phyloP scores from a whole-genome alignment of 1,139 yeast genomes.

The Candida gigantensis region DNA sequence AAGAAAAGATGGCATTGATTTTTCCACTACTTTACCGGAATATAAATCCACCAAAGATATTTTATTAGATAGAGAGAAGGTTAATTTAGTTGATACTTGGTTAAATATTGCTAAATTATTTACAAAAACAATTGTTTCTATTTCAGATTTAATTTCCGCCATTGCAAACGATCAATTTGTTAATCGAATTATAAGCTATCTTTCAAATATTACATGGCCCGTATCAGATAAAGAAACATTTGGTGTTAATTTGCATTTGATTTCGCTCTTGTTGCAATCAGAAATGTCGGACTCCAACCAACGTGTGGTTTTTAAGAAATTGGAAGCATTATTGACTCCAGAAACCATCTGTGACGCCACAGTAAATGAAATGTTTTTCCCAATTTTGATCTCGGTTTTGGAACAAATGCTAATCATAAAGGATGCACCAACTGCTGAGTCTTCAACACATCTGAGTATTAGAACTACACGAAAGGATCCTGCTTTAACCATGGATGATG shows the following conservation, averaged over 20 bases:
- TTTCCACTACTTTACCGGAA: constrained; percentile 16
- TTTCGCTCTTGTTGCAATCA: constrained; percentile 34
- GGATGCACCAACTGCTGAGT: constrained; percentile 37
- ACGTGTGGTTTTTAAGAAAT: constrained; percentile 25
- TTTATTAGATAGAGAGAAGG: constrained; percentile 28
- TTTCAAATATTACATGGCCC: constrained; percentile 5
- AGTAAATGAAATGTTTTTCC: constrained; percentile 50
- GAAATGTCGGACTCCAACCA: constrained; percentile 8
- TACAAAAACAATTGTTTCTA: constrained; percentile 50
- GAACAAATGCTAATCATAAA: constrained; percentile 51
- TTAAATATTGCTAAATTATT: constrained; percentile 49
- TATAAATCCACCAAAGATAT: constrained; percentile 17
- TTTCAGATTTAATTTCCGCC: constrained; percentile 47
- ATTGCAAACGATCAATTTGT: constrained; percentile 6
- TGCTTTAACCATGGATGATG: constrained; percentile 24
- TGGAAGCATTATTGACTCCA: constrained; percentile 34
- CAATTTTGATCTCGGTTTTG: constrained; percentile 48
- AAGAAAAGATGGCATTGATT: constrained; percentile 17
- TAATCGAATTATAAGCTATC: background rate
- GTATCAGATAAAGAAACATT: constrained; percentile 5
- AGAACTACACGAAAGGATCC: constrained; percentile 9
- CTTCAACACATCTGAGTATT: constrained; percentile 17
- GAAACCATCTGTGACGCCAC: constrained; percentile 13
- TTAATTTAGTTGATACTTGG: constrained; percentile 46
- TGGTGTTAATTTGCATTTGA: constrained; percentile 13